These are phyloP conservation scores for Xylaria sp. DNA, from an alignment of 2,329 filamentous ascomycete species.

Conservation along the genomic window DNA sequence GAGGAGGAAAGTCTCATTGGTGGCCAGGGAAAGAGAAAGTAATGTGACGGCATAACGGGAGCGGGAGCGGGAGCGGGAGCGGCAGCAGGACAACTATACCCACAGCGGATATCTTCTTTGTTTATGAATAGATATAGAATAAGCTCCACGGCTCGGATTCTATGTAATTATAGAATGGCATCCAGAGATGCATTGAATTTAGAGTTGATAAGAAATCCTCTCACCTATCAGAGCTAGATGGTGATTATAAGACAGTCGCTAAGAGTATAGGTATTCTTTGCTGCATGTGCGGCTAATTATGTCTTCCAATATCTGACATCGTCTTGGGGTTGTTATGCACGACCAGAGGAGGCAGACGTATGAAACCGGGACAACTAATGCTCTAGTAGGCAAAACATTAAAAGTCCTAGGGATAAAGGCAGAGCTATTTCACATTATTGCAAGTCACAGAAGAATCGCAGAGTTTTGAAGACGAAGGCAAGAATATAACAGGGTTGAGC, in stretches of 20 bases:
- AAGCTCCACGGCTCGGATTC: not conserved
- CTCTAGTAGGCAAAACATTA: not conserved
- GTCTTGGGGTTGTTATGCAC: not conserved
- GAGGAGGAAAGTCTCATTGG: conserved; percentile 20
- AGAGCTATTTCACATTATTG: not conserved
- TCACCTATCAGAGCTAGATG: not conserved
- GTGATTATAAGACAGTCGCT: not conserved
- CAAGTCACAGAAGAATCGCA: not conserved
- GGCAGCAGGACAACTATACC: not conserved
- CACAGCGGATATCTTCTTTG: not conserved
- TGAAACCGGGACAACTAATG: not conserved
- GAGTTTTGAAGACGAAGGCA: not conserved
- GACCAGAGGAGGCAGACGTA: not conserved
- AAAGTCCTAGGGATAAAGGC: not conserved
- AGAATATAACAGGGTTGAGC: not conserved
- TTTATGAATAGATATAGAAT: not conserved
- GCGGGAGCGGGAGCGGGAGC: not conserved
- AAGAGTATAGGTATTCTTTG: not conserved
- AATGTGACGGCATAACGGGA: not conserved
- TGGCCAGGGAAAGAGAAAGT: conserved; percentile 1
- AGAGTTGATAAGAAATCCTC: not conserved
- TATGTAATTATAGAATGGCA: not conserved
- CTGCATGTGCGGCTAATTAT: not conserved
- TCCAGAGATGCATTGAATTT: not conserved
- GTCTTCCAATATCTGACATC: not conserved